Conservation (phyloP, 768 basidiomycete genomes). For the Suillus spraguei region DNA sequence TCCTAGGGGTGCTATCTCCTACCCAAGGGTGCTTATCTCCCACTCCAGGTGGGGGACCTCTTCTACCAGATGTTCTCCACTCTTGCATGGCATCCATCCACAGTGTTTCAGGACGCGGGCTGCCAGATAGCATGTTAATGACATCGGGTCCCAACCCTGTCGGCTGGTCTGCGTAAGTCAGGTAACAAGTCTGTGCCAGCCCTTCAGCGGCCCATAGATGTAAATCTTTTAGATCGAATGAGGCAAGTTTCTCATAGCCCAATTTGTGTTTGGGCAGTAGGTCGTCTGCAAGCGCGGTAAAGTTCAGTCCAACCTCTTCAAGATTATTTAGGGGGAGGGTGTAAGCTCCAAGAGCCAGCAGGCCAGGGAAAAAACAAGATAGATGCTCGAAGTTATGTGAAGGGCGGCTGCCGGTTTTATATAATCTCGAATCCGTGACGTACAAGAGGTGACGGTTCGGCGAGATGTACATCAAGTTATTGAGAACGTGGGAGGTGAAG, state of each 20-base stretch:
- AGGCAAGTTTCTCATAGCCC: slow-evolving; percentile 42
- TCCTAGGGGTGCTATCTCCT: slow-evolving; percentile 23
- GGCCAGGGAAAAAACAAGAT: slow-evolving; percentile 77
- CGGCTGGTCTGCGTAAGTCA: slow-evolving; percentile 71
- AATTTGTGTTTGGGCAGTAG: slow-evolving; percentile 22
- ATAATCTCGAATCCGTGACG: slow-evolving; percentile 53
- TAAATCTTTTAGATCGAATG: slow-evolving; percentile 58
- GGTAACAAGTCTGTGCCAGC: slow-evolving; percentile 69
- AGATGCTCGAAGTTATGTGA: slow-evolving; percentile 69
- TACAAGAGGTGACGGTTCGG: slow-evolving; percentile 68
- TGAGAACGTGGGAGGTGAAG: slow-evolving; percentile 61
- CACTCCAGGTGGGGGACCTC: slow-evolving; percentile 56
- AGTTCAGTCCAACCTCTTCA: slow-evolving; percentile 47
- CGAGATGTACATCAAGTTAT: slow-evolving; percentile 67
- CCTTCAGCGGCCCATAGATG: slow-evolving; percentile 80
- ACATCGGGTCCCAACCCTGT: slow-evolving; percentile 70
- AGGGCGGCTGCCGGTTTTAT: slow-evolving; percentile 34
- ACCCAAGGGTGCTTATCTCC: slow-evolving; percentile 37
- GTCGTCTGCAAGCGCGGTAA: slow-evolving; percentile 37
- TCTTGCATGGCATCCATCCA: slow-evolving; percentile 39
- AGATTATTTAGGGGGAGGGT: slow-evolving; percentile 60
- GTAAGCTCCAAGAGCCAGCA: slow-evolving; percentile 71
- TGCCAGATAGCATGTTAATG: slow-evolving; percentile 38
- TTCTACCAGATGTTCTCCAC: slow-evolving; percentile 50
- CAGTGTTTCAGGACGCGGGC: slow-evolving; percentile 23